These are phyloP conservation scores for Mycena metata DNA, from an alignment of 768 basidiomycete species.

Conservation along the genomic window DNA sequence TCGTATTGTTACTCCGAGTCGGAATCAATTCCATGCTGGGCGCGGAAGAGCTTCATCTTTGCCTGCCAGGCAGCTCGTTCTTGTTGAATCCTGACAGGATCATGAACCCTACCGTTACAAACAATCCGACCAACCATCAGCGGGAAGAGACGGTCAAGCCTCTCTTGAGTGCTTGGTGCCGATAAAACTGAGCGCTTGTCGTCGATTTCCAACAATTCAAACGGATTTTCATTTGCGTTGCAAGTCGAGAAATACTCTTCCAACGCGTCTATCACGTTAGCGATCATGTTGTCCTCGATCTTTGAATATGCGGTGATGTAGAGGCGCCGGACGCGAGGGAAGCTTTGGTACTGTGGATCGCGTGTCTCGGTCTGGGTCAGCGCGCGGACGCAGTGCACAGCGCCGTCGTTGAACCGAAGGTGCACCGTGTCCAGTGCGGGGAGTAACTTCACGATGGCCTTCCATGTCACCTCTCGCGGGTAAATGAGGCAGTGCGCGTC, in stretches of 20 bases:
- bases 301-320: neutral
- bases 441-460: neutral
- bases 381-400: neutral
- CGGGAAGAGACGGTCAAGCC: no score
- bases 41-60: no score
- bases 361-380: neutral
- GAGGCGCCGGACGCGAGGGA: neutral
- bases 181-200: neutral
- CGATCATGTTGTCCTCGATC: neutral
- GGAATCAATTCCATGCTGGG: no score
- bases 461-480: slow-evolving; percentile 1
- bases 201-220: slow-evolving; percentile 7
- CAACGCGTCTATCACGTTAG: neutral
- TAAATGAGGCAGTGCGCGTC: neutral
- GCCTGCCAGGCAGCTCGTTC: no score
- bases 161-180: no score
- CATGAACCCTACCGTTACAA: no score
- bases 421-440: slow-evolving; percentile 8
- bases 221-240: neutral
- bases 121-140: no score
- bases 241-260: neutral
- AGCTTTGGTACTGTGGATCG: neutral
- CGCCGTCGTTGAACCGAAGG: neutral
- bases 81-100: no score
- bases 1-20: no score